phyloP scores from a whole-genome alignment of 1,139 yeast genomes.

The Hansenula sp. region DNA sequence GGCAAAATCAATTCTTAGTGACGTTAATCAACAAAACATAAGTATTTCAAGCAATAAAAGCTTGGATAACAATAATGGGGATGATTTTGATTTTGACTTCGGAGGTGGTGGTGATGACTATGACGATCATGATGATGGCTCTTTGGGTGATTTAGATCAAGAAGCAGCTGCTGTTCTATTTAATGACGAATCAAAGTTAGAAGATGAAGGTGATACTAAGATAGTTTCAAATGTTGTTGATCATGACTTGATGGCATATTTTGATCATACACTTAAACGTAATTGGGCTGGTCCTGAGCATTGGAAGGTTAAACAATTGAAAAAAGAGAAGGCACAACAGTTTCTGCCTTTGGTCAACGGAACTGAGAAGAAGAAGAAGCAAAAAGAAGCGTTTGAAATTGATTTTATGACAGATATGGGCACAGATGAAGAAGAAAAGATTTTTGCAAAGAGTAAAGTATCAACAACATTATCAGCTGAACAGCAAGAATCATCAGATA shows the following conservation, averaged over 20 bases:
- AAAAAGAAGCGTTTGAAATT: conserved; percentile 33
- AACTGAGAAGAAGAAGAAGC: conserved; percentile 23
- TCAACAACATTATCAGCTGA: conserved; percentile 39
- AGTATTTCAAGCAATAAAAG: conserved; percentile 7
- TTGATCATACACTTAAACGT: conserved; percentile 62
- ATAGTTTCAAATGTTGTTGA: conserved; percentile 41
- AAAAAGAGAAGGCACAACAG: conserved; percentile 22
- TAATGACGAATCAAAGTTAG: conserved; percentile 17
- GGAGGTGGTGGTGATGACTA: conserved; percentile 18
- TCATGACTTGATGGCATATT: conserved; percentile 71
- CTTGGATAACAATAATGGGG: conserved; percentile 14
- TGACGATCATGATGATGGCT: conserved; percentile 19
- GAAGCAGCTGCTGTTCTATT: conserved; percentile 29
- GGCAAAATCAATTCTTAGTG: conserved; percentile 4
- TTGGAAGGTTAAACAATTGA: conserved; percentile 77
- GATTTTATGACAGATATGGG: conserved; percentile 44
- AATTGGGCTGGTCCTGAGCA: conserved; percentile 94
- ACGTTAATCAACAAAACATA: conserved; percentile 3
- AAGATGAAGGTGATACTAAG: conserved; percentile 23
- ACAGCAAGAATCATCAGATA: conserved; percentile 35
- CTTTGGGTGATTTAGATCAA: conserved; percentile 26
- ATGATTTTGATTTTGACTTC: conserved; percentile 18
- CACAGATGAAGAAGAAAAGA: conserved; percentile 31
- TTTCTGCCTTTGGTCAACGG: conserved; percentile 16
- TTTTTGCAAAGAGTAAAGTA: conserved; percentile 48